Evolutionary conservation across 805 yeast genomes (phyloP).

Genomic region (Cyberlindnera maclurae): DNA sequence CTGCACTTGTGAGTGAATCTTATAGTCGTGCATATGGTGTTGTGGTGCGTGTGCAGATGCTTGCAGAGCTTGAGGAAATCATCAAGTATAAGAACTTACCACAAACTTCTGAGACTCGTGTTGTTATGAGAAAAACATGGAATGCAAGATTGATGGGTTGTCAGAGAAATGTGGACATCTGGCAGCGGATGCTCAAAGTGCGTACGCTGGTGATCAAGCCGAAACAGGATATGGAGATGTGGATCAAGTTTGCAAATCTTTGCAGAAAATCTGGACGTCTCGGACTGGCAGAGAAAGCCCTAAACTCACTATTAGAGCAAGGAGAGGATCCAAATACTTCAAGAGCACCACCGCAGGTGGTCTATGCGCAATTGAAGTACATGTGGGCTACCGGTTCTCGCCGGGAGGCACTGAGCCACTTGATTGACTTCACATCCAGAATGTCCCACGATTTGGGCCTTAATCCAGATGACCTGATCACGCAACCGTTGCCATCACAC

Average conservation of each 20-base stretch:
- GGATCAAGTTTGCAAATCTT: conserved; percentile 96
- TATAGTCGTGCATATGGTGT: conserved; percentile 96
- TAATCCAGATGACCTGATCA: conserved; percentile 78
- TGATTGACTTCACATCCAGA: conserved; percentile 85
- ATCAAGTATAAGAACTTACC: conserved; percentile 82
- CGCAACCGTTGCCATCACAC: conserved; percentile 74
- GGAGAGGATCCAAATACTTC: conserved; percentile 53
- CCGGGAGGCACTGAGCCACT: conserved; percentile 75
- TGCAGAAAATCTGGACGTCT: conserved; percentile 92
- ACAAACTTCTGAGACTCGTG: conserved; percentile 72
- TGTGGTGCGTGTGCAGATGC: conserved; percentile 93
- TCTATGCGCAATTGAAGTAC: conserved; percentile 92
- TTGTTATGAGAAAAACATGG: conserved; percentile 86
- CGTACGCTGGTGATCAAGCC: conserved; percentile 91
- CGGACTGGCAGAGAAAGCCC: conserved; percentile 86
- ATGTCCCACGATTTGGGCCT: conserved; percentile 86
- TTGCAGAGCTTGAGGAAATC: conserved; percentile 93
- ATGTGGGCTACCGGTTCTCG: conserved; percentile 95
- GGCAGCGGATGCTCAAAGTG: conserved; percentile 94
- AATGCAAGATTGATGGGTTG: conserved; percentile 86
- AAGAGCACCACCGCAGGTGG: conserved; percentile 92
- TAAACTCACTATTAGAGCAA: conserved; percentile 71
- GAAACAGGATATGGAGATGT: conserved; percentile 92
- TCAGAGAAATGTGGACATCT: conserved; percentile 95
- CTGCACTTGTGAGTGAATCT: conserved; percentile 92